Conservation (phyloP, 257 asterid species). For the Gentiana straminea region DNA sequence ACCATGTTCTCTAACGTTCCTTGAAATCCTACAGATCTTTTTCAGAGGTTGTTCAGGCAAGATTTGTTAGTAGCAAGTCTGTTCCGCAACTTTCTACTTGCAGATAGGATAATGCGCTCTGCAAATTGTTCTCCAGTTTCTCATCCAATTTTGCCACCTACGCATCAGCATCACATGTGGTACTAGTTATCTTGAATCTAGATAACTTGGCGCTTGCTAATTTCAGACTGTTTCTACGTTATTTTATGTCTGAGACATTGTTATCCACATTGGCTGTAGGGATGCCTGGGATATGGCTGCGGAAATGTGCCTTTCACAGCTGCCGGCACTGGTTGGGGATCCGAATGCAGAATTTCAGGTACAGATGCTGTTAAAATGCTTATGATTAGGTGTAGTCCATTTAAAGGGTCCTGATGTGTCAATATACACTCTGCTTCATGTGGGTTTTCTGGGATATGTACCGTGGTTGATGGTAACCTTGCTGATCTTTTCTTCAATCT, state of each 20-base stretch:
- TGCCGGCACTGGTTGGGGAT: slow-evolving; percentile 77
- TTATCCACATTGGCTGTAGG: slow-evolving; percentile 35
- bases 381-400: too few relatives aligned
- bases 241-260: too few relatives aligned
- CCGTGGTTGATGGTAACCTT: not conserved
- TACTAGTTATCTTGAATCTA: slow-evolving; percentile 10
- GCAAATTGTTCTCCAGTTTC: slow-evolving; percentile 98
- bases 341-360: slow-evolving; percentile 98
- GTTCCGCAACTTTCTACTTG: slow-evolving; percentile 88
- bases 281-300: slow-evolving; percentile 99
- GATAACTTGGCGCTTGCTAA: too few relatives aligned
- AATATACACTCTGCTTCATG: not conserved
- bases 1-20: not conserved
- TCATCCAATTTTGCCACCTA: slow-evolving; percentile 79
- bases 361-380: not conserved
- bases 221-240: not conserved
- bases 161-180: slow-evolving; percentile 99
- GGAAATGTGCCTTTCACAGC: slow-evolving; percentile 98
- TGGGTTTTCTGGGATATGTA: not conserved
- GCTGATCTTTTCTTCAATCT: slow-evolving; percentile 9
- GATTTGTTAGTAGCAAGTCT: slow-evolving; percentile 96
- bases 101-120: slow-evolving; percentile 99
- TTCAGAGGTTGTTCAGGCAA: slow-evolving; percentile 96
- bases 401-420: too few relatives aligned
- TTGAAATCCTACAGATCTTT: slow-evolving; percentile 54